Base-by-base conservation (phyloP, 306 rosid species). In the Vigna radiata region DNA sequence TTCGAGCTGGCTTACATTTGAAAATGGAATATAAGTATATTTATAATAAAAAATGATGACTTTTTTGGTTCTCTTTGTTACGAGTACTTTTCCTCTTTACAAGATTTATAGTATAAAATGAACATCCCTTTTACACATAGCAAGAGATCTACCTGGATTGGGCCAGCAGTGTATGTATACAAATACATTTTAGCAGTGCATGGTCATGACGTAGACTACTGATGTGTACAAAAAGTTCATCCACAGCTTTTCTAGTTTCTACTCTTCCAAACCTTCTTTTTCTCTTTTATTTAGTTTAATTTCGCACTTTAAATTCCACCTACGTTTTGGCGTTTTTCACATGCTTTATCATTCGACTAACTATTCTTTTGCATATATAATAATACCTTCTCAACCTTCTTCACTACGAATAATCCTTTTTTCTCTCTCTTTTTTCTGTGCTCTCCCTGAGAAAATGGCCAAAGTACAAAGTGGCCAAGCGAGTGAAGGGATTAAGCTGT, bases 201-300 rank as follows among this genome's bases (percentile, higher is more conserved):
- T 33, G 70, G 73, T 76, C 81, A 72, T 84, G 88, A 81, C 83
- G 85, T 86, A 83, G 77, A 87, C 84, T 73, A 79, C 21, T 88
- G 90, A 87, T 81, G 88, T 85, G 81, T 79, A 86, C 90, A 87
- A 87, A 82, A 89, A 82, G 93, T 86, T 87, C 18, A 76, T 67
- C 79, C 69, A 29, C 73, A 80, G 80, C 90, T 78, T 85, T 89
- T 77, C 65, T 3, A 9, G 19, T 53, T 47, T 33, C 70, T 25
- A 13, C 64, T 58, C 33, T 66, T 43, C 1, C 39, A 66, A 46
- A 63, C 82, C 85, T 31, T 41, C 17, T 17, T 64, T 61, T 50
- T 1, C 11, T 7, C 53, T 29, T 29, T 29, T 29, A 4, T 29
- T 71, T 63, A 17, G 47, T 59, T 29, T 76, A 55, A 63, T 52